Evolutionary conservation across 192 early-diverging fungal genomes (phyloP).

Genomic region (Entomortierella parvispora): DNA sequence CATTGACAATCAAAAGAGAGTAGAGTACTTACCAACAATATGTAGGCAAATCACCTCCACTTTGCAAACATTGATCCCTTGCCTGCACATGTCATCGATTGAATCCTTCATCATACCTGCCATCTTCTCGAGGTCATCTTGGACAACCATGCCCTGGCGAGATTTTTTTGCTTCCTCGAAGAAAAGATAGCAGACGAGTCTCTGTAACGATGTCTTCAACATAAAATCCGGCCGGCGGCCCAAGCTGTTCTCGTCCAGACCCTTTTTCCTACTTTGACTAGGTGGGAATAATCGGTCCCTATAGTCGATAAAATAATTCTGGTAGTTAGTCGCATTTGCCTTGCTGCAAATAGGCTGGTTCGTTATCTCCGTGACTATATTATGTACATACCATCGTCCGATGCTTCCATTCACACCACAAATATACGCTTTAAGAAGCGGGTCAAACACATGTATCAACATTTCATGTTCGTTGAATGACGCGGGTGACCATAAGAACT

Average conservation of each 20-base stretch:
- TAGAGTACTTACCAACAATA: constrained; percentile 22
- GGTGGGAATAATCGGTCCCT: constrained; percentile 22
- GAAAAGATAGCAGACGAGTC: constrained; percentile 10
- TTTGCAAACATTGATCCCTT: constrained; percentile 1
- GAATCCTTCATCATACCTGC: constrained; percentile 23
- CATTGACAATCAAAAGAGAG: not conserved
- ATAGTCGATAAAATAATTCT: constrained; percentile 14
- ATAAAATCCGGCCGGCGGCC: constrained; percentile 11
- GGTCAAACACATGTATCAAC: constrained; percentile 18
- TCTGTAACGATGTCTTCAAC: constrained; percentile 2
- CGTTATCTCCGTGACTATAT: not conserved
- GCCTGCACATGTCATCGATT: constrained; percentile 18
- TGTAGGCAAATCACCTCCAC: constrained; percentile 12
- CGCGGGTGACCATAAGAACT: constrained; percentile 2
- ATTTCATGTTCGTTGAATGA: constrained; percentile 24
- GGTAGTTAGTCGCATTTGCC: constrained; percentile 4
- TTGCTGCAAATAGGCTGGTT: constrained; percentile 1
- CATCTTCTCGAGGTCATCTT: constrained; percentile 16
- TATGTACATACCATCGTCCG: not conserved
- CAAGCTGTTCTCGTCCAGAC: constrained; percentile 3
- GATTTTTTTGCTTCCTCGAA: constrained; percentile 23
- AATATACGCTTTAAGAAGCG: constrained; percentile 15
- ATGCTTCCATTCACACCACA: constrained; percentile 14
- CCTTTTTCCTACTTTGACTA: constrained; percentile 19
- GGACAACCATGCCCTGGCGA: constrained; percentile 18